Percentiles rank a stretch among this genome's conserved stretches.
phyloP scores from a whole-genome alignment of 2,329 filamentous ascomycete genomes.

The Fusarium annulatum region DNA sequence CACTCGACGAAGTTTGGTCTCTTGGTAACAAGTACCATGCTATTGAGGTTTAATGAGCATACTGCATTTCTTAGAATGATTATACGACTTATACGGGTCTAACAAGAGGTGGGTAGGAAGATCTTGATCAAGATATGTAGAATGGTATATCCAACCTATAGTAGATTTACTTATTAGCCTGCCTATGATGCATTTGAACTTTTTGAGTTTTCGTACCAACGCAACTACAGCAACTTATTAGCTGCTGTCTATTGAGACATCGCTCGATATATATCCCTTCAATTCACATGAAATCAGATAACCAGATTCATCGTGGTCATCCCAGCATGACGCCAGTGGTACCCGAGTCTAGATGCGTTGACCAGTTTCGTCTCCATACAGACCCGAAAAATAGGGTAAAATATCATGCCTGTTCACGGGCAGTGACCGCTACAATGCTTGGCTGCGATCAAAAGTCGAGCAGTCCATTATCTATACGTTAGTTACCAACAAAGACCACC shows the following conservation, averaged over 20 bases:
- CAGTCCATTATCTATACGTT: constrained; percentile 7
- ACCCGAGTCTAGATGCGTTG: not conserved
- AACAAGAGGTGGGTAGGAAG: constrained; percentile 8
- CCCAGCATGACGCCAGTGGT: not conserved
- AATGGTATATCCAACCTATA: not conserved
- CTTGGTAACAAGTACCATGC: constrained; percentile 24
- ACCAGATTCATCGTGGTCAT: not conserved
- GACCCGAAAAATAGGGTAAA: too few species aligned
- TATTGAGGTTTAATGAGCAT: constrained; percentile 7
- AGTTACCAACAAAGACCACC: not conserved
- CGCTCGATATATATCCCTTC: not conserved
- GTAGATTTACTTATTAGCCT: not conserved
- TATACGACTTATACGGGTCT: not conserved
- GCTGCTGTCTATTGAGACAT: not conserved
- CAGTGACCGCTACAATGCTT: not conserved
- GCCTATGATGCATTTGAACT: not conserved
- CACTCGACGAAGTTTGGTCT: constrained; percentile 28
- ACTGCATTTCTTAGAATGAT: not conserved
- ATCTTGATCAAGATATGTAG: not conserved
- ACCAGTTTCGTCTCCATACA: not conserved
- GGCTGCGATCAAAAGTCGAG: not conserved
- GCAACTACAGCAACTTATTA: not conserved
- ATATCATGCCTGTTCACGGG: not conserved
- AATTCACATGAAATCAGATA: not conserved
- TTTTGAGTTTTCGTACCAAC: not conserved